Evolutionary conservation across 306 rosid species (phyloP).

Genomic region (Malus domestica): ASM211411v1 NC_041804.1:2956501-2957000

Average conservation of each 20-base stretch:
- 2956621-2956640: not conserved
- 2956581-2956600: slow-evolving; percentile 26
- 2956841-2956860: not conserved
- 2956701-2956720: slow-evolving; percentile 32
- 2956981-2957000: no score
- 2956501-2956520: not conserved
- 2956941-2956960: no score
- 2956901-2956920: not conserved
- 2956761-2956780: not conserved
- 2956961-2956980: not conserved
- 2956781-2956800: no score
- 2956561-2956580: slow-evolving; percentile 20
- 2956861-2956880: not conserved
- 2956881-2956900: not conserved
- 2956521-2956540: not conserved
- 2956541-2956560: slow-evolving; percentile 3
- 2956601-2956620: slow-evolving; percentile 21
- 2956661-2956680: slow-evolving; percentile 42
- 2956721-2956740: slow-evolving; percentile 8
- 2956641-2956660: slow-evolving; percentile 25
- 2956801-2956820: not conserved
- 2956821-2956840: not conserved
- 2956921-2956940: not conserved
- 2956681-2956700: slow-evolving; percentile 21
- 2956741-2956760: not conserved